These are phyloP conservation scores for Sequoia sempervirens DNA, from an alignment of 75 land plant genomes.

Conservation along the genomic window DNA sequence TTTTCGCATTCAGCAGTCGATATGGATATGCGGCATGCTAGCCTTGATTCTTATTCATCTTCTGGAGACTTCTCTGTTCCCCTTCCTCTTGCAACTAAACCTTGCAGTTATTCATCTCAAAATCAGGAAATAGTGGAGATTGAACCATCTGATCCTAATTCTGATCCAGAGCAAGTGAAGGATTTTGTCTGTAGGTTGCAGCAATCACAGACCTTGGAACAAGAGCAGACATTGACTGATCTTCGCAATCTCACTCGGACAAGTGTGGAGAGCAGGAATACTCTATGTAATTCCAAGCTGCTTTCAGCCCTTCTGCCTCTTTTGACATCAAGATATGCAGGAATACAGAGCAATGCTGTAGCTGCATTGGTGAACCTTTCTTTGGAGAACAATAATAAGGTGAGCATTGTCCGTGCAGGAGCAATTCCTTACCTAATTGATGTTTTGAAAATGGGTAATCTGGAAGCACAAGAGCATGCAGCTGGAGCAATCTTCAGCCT, in stretches of 20 bases:
- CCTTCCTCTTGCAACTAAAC: conserved; percentile 26
- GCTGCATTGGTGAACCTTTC: conserved; percentile 71
- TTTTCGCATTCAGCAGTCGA: conserved; percentile 39
- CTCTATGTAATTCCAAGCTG: conserved; percentile 51
- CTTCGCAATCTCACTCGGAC: conserved; percentile 55
- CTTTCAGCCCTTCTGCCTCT: conserved; percentile 48
- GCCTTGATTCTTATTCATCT: conserved; percentile 7
- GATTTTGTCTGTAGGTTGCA: conserved; percentile 27
- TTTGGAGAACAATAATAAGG: conserved; percentile 46
- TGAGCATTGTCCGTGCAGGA: conserved; percentile 50
- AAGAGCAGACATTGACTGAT: conserved; percentile 45
- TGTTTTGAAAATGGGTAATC: conserved; percentile 22
- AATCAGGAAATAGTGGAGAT: conserved; percentile 14
- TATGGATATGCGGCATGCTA: conserved; percentile 13
- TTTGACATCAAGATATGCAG: conserved; percentile 36
- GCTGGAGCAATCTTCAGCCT: conserved; percentile 67
- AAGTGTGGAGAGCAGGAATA: conserved; percentile 26
- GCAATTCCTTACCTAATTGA: conserved; percentile 43
- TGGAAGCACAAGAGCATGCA: conserved; percentile 54
- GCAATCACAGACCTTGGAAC: conserved; percentile 34
- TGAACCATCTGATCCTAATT: conserved; percentile 4
- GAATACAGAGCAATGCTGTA: conserved; percentile 49
- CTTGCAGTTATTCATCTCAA: conserved; percentile 12
- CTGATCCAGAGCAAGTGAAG: conserved; percentile 17
- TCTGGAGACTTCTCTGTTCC: conserved; percentile 13